These are phyloP conservation scores for Herpotrichia juniperi DNA, from an alignment of 2,329 filamentous ascomycete species.

Conservation along the genomic window DNA sequence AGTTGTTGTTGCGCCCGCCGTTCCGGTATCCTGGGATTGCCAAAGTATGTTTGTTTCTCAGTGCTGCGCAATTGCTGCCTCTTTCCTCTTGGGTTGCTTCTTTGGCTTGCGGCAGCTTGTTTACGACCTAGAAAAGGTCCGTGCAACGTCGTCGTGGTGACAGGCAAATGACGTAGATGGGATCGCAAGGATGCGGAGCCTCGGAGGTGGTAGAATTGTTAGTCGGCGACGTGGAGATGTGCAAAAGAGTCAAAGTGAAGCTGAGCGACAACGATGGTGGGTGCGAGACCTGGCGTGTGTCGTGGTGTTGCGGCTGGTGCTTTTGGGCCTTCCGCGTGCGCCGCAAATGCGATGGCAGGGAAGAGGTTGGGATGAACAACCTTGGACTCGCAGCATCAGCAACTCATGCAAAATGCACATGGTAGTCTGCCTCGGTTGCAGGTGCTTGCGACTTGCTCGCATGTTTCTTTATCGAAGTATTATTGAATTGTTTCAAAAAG, in stretches of 20 bases:
- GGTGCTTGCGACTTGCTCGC: neutral
- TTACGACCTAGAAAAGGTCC: neutral
- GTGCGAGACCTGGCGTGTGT: neutral
- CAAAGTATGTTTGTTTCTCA: too few relatives aligned
- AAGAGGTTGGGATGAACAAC: conserved; percentile 3
- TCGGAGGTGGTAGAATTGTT: conserved; percentile 12
- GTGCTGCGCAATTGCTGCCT: too few relatives aligned
- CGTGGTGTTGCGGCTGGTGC: neutral
- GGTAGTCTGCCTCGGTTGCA: neutral
- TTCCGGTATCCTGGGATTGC: too few relatives aligned
- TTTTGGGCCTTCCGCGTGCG: neutral
- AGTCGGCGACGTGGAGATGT: neutral
- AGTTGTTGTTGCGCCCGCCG: neutral
- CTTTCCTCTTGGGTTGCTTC: too few relatives aligned
- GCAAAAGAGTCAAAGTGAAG: neutral
- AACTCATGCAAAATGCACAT: neutral
- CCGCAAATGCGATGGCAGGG: conserved; percentile 22
- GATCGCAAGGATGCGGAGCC: conserved; percentile 16
- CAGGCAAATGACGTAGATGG: conserved; percentile 27
- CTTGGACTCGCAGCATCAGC: neutral
- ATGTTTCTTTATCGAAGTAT: too few relatives aligned
- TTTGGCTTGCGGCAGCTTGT: neutral
- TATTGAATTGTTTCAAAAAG: too few relatives aligned
- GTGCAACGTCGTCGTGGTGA: neutral
- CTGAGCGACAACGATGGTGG: neutral